Base-by-base conservation (phyloP, 164 flowering plant genomes). In the Annona squamosa region DNA sequence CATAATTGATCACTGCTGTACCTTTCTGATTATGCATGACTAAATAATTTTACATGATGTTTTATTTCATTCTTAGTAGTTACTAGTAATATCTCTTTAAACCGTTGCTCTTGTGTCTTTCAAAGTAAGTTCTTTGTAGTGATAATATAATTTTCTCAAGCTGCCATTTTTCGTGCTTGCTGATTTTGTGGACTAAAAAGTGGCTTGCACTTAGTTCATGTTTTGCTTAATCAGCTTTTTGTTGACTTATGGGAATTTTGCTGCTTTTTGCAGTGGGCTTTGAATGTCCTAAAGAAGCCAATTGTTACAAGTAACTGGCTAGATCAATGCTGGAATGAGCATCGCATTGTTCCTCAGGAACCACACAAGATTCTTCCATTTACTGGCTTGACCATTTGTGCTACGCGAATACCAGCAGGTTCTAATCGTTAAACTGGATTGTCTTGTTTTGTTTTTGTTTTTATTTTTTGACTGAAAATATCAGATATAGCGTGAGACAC, bases 311-410 rank as follows among this genome's bases (percentile, higher is more conserved):
- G 80, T 52, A 75, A 74, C 73, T 95, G 99, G 99, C 77, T 95
- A 75, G 57, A 83, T 71, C 94, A 91, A 68, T 95, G 99, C 82
- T 90, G 98, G 96, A 87, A 70, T 74, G 98, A 93, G 85, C 99
- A 95, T 71, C 98, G 97, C 67, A 79, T 88, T 77, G 98, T 93
- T 70, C 93, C 99, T 73, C 93, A 90, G 52, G 97, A 90, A 74
- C 77, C 91, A 63, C 88, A 82, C 79, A 83, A 80, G 77, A 89
- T 93, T 82, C 97, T 81, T 81, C 97, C 99, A 56, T 95, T 95
- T 76, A 80, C 82, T 81, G 99, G 98, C 61, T 83, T 95, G 82
- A 87, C 83, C 63, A 89, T 95, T 59, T 89, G 90, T 75, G 88
- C 87, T 46, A 89, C 95, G 68, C 78, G 91, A 86, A 81, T 88